These are phyloP conservation scores for Pleurotus giganteus DNA, from an alignment of 768 basidiomycete genomes.

Conservation along the genomic window DNA sequence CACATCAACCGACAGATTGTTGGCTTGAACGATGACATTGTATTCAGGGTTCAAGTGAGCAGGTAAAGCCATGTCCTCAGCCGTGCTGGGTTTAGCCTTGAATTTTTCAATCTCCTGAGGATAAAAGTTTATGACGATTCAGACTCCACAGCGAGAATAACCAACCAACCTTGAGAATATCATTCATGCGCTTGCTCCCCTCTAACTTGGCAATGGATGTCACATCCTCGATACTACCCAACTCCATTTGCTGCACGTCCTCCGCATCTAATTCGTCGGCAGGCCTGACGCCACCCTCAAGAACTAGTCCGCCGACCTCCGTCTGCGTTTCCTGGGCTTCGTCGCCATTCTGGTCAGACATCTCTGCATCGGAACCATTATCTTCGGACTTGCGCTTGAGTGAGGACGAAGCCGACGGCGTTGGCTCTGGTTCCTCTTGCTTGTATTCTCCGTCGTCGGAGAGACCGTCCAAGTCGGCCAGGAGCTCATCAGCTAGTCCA, in stretches of 20 bases:
- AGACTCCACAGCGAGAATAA: neutral
- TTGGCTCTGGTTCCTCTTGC: slow-evolving; percentile 36
- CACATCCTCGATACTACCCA: slow-evolving; percentile 83
- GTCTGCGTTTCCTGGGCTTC: slow-evolving; percentile 43
- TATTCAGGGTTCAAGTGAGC: slow-evolving; percentile 95
- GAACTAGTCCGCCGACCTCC: slow-evolving; percentile 58
- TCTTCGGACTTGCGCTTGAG: slow-evolving; percentile 63
- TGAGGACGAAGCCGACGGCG: slow-evolving; percentile 15
- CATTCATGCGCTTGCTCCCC: slow-evolving; percentile 83
- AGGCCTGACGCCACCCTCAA: slow-evolving; percentile 86
- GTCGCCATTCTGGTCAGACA: slow-evolving; percentile 54
- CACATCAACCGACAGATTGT: slow-evolving; percentile 96
- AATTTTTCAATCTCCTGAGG: slow-evolving; percentile 87
- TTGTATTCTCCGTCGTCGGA: slow-evolving; percentile 63
- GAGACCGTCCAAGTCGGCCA: slow-evolving; percentile 88
- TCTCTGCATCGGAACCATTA: slow-evolving; percentile 46
- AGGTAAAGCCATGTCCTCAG: slow-evolving; percentile 74
- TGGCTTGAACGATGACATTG: slow-evolving; percentile 92
- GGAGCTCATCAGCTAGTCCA: slow-evolving; percentile 86
- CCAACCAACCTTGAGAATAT: slow-evolving; percentile 69
- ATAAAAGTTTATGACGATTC: neutral
- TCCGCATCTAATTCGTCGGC: slow-evolving; percentile 96
- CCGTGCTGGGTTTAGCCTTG: slow-evolving; percentile 72
- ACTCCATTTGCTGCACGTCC: slow-evolving; percentile 93
- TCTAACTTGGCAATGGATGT: slow-evolving; percentile 85